These are phyloP conservation scores for Rhizopogon rudus DNA, from an alignment of 768 basidiomycete species.

Conservation along the genomic window DNA sequence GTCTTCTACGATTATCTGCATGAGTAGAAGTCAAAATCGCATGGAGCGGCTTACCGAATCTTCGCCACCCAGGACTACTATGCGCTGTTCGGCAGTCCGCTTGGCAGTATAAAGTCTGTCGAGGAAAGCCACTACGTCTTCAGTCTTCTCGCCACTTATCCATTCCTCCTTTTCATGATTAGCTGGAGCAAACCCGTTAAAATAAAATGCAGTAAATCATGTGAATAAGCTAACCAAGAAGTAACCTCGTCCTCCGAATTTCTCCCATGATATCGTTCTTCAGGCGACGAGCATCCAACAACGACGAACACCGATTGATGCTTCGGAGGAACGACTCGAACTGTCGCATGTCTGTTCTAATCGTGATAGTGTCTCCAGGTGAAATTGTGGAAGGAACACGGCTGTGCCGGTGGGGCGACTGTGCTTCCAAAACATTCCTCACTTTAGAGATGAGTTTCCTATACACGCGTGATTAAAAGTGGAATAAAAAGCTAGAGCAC, in stretches of 20 bases:
- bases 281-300: slow-evolving; percentile 84
- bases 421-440: slow-evolving; percentile 77
- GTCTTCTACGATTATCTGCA: slow-evolving; percentile 21
- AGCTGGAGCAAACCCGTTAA: slow-evolving; percentile 35
- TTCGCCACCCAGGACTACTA: slow-evolving; percentile 70
- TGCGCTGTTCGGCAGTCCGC: slow-evolving; percentile 80
- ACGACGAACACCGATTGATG: slow-evolving; percentile 73
- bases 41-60: slow-evolving; percentile 42
- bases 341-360: slow-evolving; percentile 72
- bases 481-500: not conserved
- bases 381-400: slow-evolving; percentile 36
- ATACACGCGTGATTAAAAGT: slow-evolving; percentile 2
- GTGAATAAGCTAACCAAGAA: slow-evolving; percentile 49
- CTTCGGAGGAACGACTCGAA: slow-evolving; percentile 91
- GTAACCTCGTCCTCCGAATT: slow-evolving; percentile 71
- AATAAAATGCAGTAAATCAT: not conserved
- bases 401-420: slow-evolving; percentile 54
- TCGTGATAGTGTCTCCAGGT: slow-evolving; percentile 70
- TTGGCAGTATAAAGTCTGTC: slow-evolving; percentile 89
- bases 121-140: slow-evolving; percentile 82
- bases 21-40: not conserved
- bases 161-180: slow-evolving; percentile 86
- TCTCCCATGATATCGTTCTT: slow-evolving; percentile 94
- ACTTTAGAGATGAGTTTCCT: slow-evolving; percentile 88
- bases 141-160: slow-evolving; percentile 82